Base-by-base conservation (phyloP, 2,329 filamentous ascomycete genomes). In the Emmonsiellopsis sp. region DNA sequence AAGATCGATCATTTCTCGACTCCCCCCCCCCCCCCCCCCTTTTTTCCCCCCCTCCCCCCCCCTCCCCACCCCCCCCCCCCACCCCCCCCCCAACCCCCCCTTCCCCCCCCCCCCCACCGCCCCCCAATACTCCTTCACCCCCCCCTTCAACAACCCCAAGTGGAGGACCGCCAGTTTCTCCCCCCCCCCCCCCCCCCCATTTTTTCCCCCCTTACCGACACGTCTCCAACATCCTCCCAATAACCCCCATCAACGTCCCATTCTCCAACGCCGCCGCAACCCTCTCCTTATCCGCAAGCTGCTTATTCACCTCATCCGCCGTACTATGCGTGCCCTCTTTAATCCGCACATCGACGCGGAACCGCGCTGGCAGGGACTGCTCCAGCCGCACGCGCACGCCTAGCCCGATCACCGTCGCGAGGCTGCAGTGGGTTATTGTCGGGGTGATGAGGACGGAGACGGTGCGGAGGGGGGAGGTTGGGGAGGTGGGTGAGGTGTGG, bases 321-420 rank as follows among this genome's bases (percentile, higher is more conserved):
- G 94, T 94, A 59, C 84, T 89, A 69, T 97, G 93, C n/a, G 90
- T 93, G 57, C 91, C 92, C 71, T 95, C 87, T 71, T 97, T 96
- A 70, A 96, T 95, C 62, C 85, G 82, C 45, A 97, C 89, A 69
- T 97, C 91, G 50, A 97, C 81, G 38, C 93, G 83, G 70, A 93
- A 98, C 64, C 92, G 87, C 35, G 93, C 88, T 2, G 93, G 93
- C 54, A 98, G 77, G 9, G 88, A 86, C 69, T 95, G 87, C 73
- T 97, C 91, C 26, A 98, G 79, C 26, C 93, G 83, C 42, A 96
- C 91, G 44, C 93, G 83, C 20, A 98, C 89, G 11, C 91, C 93
- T 13, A 98, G 79, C 0, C 93, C 93, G 63, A 98, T 95, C 56
- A 98, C 90, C 0, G 93, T 98, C 34, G 93, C 93, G 41, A 98